These are phyloP conservation scores for Metschnikowia shivogae DNA, from an alignment of 805 yeast genomes.

Conservation along the genomic window DNA sequence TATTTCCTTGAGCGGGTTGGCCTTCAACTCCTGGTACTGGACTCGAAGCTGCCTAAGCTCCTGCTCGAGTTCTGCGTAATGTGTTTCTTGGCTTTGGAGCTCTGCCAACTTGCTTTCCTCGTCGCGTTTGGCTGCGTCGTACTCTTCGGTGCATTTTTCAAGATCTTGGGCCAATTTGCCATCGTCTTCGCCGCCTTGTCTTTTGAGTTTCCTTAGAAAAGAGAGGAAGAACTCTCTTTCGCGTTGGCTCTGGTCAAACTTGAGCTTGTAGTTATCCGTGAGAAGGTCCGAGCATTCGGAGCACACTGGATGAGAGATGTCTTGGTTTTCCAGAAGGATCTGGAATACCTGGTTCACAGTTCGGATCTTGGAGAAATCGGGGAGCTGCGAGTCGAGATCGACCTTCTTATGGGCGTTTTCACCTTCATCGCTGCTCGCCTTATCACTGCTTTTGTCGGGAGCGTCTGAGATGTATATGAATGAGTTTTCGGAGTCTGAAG, in stretches of 20 bases:
- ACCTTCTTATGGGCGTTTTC: background rate
- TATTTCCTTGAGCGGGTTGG: slow-evolving; percentile 43
- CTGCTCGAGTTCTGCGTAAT: slow-evolving; percentile 42
- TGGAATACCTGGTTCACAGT: slow-evolving; percentile 65
- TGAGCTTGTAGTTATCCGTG: slow-evolving; percentile 58
- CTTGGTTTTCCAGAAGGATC: slow-evolving; percentile 62
- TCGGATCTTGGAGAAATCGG: slow-evolving; percentile 35
- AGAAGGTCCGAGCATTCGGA: slow-evolving; percentile 73
- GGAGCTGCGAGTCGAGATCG: slow-evolving; percentile 10
- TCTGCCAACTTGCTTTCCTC: slow-evolving; percentile 34
- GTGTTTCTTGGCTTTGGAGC: slow-evolving; percentile 37
- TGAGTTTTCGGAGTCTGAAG: slow-evolving; percentile 7
- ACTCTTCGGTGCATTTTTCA: slow-evolving; percentile 8
- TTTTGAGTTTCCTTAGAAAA: slow-evolving; percentile 65
- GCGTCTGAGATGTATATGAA: slow-evolving; percentile 18
- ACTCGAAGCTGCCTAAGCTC: slow-evolving; percentile 44
- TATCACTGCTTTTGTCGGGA: slow-evolving; percentile 18
- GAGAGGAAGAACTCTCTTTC: slow-evolving; percentile 77
- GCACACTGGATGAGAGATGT: slow-evolving; percentile 81
- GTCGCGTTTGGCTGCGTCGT: slow-evolving; percentile 25
- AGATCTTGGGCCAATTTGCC: background rate
- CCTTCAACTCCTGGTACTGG: slow-evolving; percentile 33
- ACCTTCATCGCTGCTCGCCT: slow-evolving; percentile 6
- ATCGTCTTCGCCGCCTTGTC: slow-evolving; percentile 26
- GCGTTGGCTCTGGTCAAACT: slow-evolving; percentile 65